A percentile compares a stretch with the other conserved stretches of the same genome.
phyloP scores from a whole-genome alignment of 2,329 filamentous ascomycete species.

The Fusarium vanettenii region DNA sequence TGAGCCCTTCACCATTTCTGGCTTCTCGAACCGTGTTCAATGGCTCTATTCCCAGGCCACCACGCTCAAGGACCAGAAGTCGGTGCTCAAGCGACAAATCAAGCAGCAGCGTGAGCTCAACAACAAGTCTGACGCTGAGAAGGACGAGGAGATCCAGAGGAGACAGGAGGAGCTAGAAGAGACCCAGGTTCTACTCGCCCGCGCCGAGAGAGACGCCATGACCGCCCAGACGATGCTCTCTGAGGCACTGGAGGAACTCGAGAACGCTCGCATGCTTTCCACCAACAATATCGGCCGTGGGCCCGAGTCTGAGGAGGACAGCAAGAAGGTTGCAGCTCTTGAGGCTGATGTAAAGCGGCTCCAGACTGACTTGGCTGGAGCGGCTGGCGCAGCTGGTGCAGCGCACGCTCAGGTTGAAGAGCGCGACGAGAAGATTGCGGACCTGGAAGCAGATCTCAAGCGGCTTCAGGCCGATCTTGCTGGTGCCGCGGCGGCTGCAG shows the following conservation, averaged over 20 bases:
- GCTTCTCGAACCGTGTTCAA: conserved; percentile 83
- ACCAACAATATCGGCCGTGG: conserved; percentile 35
- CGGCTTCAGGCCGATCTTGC: conserved; percentile 35
- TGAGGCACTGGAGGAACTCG: conserved; percentile 60
- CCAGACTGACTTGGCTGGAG: conserved; percentile 33
- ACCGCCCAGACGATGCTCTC: conserved; percentile 62
- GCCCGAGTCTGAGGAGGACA: conserved; percentile 46
- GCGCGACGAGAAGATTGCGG: conserved; percentile 52
- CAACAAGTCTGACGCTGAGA: conserved; percentile 81
- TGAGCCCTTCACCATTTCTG: conserved; percentile 77
- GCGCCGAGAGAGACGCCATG: conserved; percentile 52
- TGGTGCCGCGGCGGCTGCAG: conserved; percentile 9
- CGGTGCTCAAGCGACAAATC: conserved; percentile 89
- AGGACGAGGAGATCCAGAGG: conserved; percentile 71
- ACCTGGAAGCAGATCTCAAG: conserved; percentile 50
- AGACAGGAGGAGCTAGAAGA: conserved; percentile 68
- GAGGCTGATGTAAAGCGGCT: conserved; percentile 52
- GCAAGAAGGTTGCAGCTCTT: conserved; percentile 53
- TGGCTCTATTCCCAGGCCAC: conserved; percentile 82
- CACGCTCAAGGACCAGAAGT: conserved; percentile 86
- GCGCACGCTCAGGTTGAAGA: conserved; percentile 46
- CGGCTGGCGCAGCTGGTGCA: conserved; percentile 38
- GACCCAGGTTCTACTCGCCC: conserved; percentile 49
- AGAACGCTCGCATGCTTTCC: conserved; percentile 46
- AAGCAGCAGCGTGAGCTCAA: conserved; percentile 96